Percentiles rank a stretch among this genome's conserved stretches.
phyloP scores from a whole-genome alignment of 1,139 yeast species.

The Geotrichum restrictum region DNA sequence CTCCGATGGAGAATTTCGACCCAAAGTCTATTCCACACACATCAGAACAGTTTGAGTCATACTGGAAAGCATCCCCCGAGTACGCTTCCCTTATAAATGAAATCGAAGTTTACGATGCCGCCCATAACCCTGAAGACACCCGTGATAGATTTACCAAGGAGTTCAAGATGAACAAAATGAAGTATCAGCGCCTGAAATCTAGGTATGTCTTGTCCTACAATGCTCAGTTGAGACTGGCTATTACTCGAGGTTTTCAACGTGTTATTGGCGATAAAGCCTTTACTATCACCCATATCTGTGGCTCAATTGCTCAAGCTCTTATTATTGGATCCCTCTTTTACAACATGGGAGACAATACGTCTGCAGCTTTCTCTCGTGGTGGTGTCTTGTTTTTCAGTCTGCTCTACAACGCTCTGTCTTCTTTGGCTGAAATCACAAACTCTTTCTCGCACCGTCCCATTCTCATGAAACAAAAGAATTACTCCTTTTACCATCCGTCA shows the following conservation, averaged over 20 bases:
- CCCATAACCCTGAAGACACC: constrained; percentile 40
- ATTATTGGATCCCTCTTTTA: constrained; percentile 55
- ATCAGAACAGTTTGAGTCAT: constrained; percentile 51
- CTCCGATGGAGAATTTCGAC: constrained; percentile 38
- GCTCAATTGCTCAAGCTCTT: constrained; percentile 50
- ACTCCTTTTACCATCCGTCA: constrained; percentile 46
- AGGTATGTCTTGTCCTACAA: constrained; percentile 38
- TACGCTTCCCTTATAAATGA: constrained; percentile 41
- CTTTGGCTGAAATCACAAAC: constrained; percentile 44
- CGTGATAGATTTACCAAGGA: constrained; percentile 19
- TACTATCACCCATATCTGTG: constrained; percentile 46
- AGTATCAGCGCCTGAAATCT: constrained; percentile 34
- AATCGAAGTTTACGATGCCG: constrained; percentile 42
- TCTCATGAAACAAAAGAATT: constrained; percentile 44
- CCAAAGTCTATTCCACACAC: constrained; percentile 47
- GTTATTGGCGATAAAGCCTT: constrained; percentile 52
- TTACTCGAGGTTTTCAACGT: constrained; percentile 52
- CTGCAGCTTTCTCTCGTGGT: constrained; percentile 52
- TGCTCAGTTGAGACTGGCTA: constrained; percentile 36
- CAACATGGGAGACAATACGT: constrained; percentile 45
- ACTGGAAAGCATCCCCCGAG: constrained; percentile 52
- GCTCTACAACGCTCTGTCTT: constrained; percentile 42
- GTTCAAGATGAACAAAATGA: constrained; percentile 32
- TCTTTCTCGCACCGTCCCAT: constrained; percentile 43
- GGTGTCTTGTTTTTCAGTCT: constrained; percentile 45